A percentile compares a stretch with the other conserved stretches of the same genome.
Evolutionary conservation across 23 red algal genomes (phyloP).

Genomic region (Cyanidiococcus yangmingshanensis): DNA sequence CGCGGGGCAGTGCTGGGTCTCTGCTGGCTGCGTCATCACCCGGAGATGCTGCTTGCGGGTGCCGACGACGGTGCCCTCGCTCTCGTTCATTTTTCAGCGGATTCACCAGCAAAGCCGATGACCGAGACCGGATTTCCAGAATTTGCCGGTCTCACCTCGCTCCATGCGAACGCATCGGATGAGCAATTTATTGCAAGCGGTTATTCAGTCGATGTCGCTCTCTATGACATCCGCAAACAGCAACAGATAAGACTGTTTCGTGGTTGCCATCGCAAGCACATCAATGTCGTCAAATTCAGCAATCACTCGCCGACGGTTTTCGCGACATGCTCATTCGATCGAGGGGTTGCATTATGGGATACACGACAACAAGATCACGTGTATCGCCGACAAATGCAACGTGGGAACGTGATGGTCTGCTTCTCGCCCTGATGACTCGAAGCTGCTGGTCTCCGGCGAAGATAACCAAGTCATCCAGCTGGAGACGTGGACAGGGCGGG

Average conservation of each 20-base stretch:
- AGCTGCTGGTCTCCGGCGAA: conserved; percentile 71
- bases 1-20: conserved; percentile 3
- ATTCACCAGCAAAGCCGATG: neutral
- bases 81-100: neutral
- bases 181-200: conserved; percentile 56
- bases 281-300: conserved; percentile 91
- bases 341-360: conserved; percentile 81
- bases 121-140: conserved; percentile 23
- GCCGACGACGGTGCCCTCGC: neutral
- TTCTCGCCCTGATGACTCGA: conserved; percentile 85
- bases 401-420: conserved; percentile 84
- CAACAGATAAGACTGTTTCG: conserved; percentile 34
- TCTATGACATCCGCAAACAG: conserved; percentile 62
- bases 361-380: conserved; percentile 59
- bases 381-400: conserved; percentile 33
- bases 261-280: conserved; percentile 52
- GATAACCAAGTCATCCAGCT: conserved; percentile 94
- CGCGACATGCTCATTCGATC: conserved; percentile 77
- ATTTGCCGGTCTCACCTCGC: conserved; percentile 67
- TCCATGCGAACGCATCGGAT: conserved; percentile 61
- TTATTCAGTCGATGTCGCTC: conserved; percentile 35
- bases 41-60: neutral
- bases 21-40: neutral
- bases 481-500: conserved; percentile 45
- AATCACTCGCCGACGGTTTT: conserved; percentile 62